These are phyloP conservation scores for Ogataea pini DNA, from an alignment of 805 yeast genomes.

Conservation along the genomic window DNA sequence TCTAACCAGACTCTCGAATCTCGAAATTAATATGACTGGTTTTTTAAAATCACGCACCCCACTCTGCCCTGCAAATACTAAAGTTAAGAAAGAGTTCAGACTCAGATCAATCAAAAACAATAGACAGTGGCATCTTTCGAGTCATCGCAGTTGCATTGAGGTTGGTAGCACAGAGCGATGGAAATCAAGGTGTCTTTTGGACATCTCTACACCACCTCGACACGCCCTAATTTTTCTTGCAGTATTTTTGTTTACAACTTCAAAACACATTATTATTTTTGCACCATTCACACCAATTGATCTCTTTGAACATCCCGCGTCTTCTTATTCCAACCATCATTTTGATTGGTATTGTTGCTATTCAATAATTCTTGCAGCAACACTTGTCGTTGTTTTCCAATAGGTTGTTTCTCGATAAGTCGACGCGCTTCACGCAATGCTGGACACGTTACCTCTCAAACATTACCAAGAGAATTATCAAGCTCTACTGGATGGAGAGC, in stretches of 20 bases:
- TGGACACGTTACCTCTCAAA: constrained; percentile 30
- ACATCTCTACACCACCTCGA: not conserved
- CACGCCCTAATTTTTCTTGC: not conserved
- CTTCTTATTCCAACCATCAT: not conserved
- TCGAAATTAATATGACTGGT: too few species aligned
- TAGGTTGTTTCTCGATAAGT: too few species aligned
- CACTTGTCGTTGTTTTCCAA: not conserved
- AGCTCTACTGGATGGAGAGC: constrained; percentile 28
- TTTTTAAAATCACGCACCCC: too few species aligned
- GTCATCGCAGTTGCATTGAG: too few species aligned
- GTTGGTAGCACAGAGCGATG: too few species aligned
- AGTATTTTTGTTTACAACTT: constrained; percentile 7
- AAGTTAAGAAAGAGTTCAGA: too few species aligned
- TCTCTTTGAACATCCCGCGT: not conserved
- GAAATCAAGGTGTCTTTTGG: too few species aligned
- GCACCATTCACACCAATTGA: not conserved
- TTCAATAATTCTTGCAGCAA: not conserved
- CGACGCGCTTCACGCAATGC: constrained; percentile 21
- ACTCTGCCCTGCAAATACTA: too few species aligned
- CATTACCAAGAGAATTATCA: constrained; percentile 33
- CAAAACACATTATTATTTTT: not conserved
- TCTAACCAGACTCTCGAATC: too few species aligned
- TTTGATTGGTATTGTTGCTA: not conserved
- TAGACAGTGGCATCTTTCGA: too few species aligned
- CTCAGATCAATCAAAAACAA: too few species aligned